Conservation (phyloP, 202 grass and related monocot genomes). For the Hordeum pubiflorum region DNA sequence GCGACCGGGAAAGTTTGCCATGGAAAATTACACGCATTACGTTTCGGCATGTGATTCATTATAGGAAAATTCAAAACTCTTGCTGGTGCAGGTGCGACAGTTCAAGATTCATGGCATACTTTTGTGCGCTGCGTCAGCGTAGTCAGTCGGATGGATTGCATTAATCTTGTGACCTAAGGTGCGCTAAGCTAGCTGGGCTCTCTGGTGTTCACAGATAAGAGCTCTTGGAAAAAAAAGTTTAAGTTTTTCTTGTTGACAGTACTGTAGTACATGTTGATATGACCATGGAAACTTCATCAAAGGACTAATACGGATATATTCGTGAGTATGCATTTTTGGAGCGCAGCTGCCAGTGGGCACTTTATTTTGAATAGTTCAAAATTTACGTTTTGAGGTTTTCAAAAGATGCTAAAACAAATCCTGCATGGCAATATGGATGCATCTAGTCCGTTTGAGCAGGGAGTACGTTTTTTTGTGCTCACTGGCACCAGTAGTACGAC, state of each 20-base stretch:
- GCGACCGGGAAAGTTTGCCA: slow-evolving; percentile 5
- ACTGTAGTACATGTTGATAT: not conserved
- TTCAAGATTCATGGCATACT: not conserved
- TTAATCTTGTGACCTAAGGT: not conserved
- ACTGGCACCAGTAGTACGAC: not conserved
- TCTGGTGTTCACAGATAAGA: too few species aligned
- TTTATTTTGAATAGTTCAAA: too few species aligned
- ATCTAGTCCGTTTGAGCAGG: too few species aligned
- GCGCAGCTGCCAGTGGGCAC: too few species aligned
- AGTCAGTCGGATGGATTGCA: not conserved
- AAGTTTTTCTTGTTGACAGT: too few species aligned
- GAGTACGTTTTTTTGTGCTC: not conserved
- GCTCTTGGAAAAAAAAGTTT: too few species aligned
- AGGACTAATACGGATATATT: not conserved
- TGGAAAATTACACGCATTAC: not conserved
- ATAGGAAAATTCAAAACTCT: not conserved
- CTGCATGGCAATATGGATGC: too few species aligned
- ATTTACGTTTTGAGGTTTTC: too few species aligned
- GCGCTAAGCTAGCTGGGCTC: not conserved
- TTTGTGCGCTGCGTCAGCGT: not conserved
- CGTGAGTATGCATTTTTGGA: too few species aligned
- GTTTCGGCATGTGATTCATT: not conserved
- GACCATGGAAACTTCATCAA: not conserved
- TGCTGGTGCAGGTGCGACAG: not conserved
- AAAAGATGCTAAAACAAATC: too few species aligned